Percentiles rank a stretch among this genome's conserved stretches.
Evolutionary conservation across 2,329 filamentous ascomycete species (phyloP).

Genomic region (Aspergillus sergii): DNA sequence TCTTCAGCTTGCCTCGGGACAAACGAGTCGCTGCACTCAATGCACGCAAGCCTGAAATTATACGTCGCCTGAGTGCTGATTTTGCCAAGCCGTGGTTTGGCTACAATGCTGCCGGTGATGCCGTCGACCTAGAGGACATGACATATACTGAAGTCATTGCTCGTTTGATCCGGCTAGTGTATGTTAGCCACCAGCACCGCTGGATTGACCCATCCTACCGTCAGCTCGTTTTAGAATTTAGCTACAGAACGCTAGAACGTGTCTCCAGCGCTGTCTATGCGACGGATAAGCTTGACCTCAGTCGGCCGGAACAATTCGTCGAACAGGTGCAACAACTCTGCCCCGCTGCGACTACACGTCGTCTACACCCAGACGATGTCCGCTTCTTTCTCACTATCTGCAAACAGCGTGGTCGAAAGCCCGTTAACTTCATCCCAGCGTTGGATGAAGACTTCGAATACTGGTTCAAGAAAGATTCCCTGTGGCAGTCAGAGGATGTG

Average conservation of each 20-base stretch:
- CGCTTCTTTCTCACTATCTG: slow-evolving; percentile 88
- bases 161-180: slow-evolving; percentile 82
- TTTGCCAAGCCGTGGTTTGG: slow-evolving; percentile 97
- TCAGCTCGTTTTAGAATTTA: slow-evolving; percentile 84
- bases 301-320: background rate
- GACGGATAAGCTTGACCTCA: background rate
- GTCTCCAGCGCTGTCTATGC: slow-evolving; percentile 48
- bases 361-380: slow-evolving; percentile 94
- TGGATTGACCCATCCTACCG: slow-evolving; percentile 85
- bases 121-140: slow-evolving; percentile 88
- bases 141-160: slow-evolving; percentile 83
- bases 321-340: slow-evolving; percentile 66
- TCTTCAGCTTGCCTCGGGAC: slow-evolving; percentile 21
- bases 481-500: slow-evolving; percentile 96
- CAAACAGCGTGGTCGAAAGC: slow-evolving; percentile 86
- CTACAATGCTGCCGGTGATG: slow-evolving; percentile 72
- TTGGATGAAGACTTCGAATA: slow-evolving; percentile 95
- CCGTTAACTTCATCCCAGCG: slow-evolving; percentile 86
- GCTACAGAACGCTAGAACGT: slow-evolving; percentile 89
- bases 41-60: slow-evolving; percentile 83
- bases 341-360: slow-evolving; percentile 77
- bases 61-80: slow-evolving; percentile 87
- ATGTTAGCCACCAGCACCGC: slow-evolving; percentile 78
- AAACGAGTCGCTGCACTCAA: slow-evolving; percentile 62
- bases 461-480: slow-evolving; percentile 98